Evolutionary conservation across 768 basidiomycete genomes (phyloP).

Genomic region (Hygrocybe punicea): DNA sequence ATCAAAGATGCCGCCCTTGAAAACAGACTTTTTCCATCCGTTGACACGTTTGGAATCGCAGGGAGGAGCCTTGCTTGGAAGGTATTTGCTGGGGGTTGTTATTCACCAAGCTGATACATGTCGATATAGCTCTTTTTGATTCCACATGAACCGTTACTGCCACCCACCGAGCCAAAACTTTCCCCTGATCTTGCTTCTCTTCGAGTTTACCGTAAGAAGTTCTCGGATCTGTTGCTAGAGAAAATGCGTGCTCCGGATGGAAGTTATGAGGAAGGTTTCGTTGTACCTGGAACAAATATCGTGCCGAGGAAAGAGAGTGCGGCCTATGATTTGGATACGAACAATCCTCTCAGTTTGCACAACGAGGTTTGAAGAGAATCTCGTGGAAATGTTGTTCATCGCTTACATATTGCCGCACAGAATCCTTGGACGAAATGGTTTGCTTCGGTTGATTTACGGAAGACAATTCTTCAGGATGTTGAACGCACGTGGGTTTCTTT

Average conservation of each 20-base stretch:
- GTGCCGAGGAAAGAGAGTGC: conserved; percentile 32
- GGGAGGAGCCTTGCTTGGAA: conserved; percentile 89
- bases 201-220: conserved; percentile 51
- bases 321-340: conserved; percentile 52
- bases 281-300: conserved; percentile 33
- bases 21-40: conserved; percentile 52
- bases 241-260: conserved; percentile 85
- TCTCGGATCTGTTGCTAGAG: conserved; percentile 55
- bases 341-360: conserved; percentile 80
- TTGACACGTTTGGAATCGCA: conserved; percentile 46
- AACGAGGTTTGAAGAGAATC: conserved; percentile 50
- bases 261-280: conserved; percentile 68
- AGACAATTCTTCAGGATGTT: conserved; percentile 89
- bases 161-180: conserved; percentile 39
- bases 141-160: conserved; percentile 61
- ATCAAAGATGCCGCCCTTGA: conserved; percentile 63
- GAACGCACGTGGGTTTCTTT: conserved; percentile 78
- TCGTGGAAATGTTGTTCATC: not conserved
- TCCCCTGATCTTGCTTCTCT: conserved; percentile 42
- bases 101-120: not conserved
- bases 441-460: conserved; percentile 79
- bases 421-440: conserved; percentile 98
- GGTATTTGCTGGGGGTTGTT: conserved; percentile 38
- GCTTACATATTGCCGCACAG: conserved; percentile 34
- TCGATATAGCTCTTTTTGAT: conserved; percentile 60